These are phyloP conservation scores for Drechslerella coelobrocha DNA, from an alignment of 2,329 filamentous ascomycete species.

Conservation along the genomic window DNA sequence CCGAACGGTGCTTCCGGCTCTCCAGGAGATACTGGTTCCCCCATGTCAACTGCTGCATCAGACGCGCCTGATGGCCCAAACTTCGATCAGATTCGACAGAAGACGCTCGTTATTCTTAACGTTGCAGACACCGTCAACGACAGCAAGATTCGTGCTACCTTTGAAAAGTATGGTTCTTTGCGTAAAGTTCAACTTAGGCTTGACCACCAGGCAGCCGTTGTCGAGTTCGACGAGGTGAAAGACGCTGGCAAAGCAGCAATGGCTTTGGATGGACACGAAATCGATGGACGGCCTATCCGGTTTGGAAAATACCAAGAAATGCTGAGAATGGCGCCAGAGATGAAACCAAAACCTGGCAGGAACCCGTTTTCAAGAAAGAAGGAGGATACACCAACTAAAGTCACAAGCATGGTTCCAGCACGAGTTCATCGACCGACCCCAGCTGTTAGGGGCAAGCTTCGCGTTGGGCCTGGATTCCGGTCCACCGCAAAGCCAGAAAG, in stretches of 20 bases:
- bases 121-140: conserved; percentile 93
- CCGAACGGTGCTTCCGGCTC: conserved; percentile 57
- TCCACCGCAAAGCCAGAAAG: conserved; percentile 54
- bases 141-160: conserved; percentile 75
- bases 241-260: conserved; percentile 76
- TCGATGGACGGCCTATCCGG: conserved; percentile 64
- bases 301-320: conserved; percentile 59
- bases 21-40: conserved; percentile 52
- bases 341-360: conserved; percentile 53
- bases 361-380: conserved; percentile 56
- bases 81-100: conserved; percentile 65
- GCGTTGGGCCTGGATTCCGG: conserved; percentile 56
- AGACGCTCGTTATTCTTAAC: conserved; percentile 81
- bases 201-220: conserved; percentile 80
- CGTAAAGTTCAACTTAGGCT: conserved; percentile 80
- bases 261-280: conserved; percentile 65
- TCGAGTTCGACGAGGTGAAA: conserved; percentile 77
- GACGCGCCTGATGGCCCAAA: conserved; percentile 57
- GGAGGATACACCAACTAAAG: conserved; percentile 52
- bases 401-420: conserved; percentile 21
- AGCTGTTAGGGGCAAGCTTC: conserved; percentile 57
- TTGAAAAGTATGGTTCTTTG: conserved; percentile 73
- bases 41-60: conserved; percentile 56
- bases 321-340: conserved; percentile 51
- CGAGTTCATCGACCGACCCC: conserved; percentile 60